Conservation (phyloP, 2,329 filamentous ascomycete genomes). For the Colletotrichum navitas region DNA sequence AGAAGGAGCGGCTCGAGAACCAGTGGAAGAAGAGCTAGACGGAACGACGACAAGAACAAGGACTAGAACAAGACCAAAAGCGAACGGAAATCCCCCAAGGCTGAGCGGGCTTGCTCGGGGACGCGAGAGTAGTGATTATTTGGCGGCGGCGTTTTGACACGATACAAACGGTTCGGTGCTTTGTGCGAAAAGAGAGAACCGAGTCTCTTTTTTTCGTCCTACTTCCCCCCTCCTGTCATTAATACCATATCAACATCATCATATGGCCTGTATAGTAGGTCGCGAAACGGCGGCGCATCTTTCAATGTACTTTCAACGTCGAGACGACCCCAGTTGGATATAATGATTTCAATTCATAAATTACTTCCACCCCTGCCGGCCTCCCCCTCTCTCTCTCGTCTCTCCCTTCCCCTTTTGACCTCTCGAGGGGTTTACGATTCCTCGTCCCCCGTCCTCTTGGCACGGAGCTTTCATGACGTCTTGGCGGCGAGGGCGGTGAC, state of each 20-base stretch:
- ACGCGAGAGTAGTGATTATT: neutral
- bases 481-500: conserved; percentile 56
- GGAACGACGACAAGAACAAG: neutral
- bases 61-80: neutral
- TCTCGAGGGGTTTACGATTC: too few species aligned
- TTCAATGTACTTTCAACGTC: conserved; percentile 22
- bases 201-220: conserved; percentile 15
- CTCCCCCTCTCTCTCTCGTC: neutral
- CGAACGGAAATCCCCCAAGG: neutral
- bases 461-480: neutral
- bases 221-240: conserved; percentile 18
- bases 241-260: conserved; percentile 4
- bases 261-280: conserved; percentile 29
- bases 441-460: too few species aligned
- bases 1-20: conserved; percentile 49
- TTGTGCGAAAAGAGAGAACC: neutral
- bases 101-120: conserved; percentile 1
- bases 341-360: conserved; percentile 35
- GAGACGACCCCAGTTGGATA: conserved; percentile 28
- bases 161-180: conserved; percentile 18
- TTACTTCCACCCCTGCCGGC: conserved; percentile 10
- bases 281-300: conserved; percentile 10
- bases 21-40: conserved; percentile 20
- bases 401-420: too few species aligned
- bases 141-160: conserved; percentile 32